Percentiles rank a stretch among this genome's conserved stretches.
Conservation (phyloP, 257 asterid species). For the Nicotiana undulata region DNA sequence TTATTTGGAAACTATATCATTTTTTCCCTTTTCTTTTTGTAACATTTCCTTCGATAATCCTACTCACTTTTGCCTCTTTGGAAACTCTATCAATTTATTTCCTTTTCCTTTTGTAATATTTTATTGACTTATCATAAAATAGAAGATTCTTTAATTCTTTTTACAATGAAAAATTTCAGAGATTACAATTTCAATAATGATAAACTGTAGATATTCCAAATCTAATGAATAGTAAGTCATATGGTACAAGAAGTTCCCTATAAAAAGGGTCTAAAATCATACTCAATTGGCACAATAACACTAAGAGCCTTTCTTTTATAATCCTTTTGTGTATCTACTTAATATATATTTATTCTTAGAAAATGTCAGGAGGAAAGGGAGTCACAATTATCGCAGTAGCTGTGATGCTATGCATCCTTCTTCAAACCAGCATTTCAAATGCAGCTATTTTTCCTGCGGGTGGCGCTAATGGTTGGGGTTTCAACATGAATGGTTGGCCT, state of each 20-base stretch:
- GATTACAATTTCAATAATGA: too few species aligned
- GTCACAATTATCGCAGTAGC: not conserved
- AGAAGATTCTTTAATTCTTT: too few species aligned
- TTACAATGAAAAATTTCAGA: too few species aligned
- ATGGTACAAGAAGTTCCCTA: not conserved
- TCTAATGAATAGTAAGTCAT: not conserved
- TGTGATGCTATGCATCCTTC: not conserved
- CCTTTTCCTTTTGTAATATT: too few species aligned
- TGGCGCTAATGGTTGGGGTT: not conserved
- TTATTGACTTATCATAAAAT: too few species aligned
- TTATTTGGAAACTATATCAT: too few species aligned
- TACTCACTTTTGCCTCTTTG: too few species aligned
- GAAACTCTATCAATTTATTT: too few species aligned
- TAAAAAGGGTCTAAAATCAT: not conserved
- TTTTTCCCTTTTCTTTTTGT: too few species aligned
- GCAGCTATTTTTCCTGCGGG: not conserved
- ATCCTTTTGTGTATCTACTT: not conserved
- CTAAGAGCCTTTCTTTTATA: not conserved
- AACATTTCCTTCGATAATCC: too few species aligned
- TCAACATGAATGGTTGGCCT: not conserved
- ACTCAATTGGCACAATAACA: not conserved
- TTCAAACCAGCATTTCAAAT: not conserved
- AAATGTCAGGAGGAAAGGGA: not conserved
- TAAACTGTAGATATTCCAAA: not conserved
- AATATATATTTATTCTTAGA: not conserved